Evolutionary conservation across 768 basidiomycete genomes (phyloP), one percentile per base, ranked within the genome.

Genomic region (Pisolithus albus): DNA sequence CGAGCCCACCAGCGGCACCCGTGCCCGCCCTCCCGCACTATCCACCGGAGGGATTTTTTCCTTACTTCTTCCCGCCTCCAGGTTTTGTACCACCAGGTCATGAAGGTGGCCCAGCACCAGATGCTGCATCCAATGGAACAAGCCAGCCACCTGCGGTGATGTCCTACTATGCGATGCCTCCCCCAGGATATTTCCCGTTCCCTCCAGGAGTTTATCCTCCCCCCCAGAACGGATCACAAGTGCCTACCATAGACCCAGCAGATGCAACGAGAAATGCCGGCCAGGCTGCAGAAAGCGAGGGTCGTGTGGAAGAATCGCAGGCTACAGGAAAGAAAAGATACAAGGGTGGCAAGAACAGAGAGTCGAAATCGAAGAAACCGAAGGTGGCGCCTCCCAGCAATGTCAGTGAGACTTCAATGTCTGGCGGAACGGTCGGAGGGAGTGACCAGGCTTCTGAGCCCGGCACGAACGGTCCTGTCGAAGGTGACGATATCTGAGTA

Each of bases 1-100:
- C 48, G 34, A n/a, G 24, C 49, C 10, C 60, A 67, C 43, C 59
- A 63, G 60, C 68, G 3, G 16, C 60, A 7, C 52, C 66, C 2
- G 58, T 67, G 34, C 65, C 55, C 13, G 45, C 64, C 39, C 52
- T 68, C 47, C 44, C 61, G 5, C 54, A 62, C 47, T 72, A 70
- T 45, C 59, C 70, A 0, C 74, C 75, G 0, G 74, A 75, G 42
- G 72, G 72, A 6, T 76, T 73, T 50, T 75, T 70, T 56, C 70
- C 72, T n/a, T 73, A 70, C 50, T 71, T 66, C 47, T 74, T 73
- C 52, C 73, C 75, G 2, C 60, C 65, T 3, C 73, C 70, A n/a
- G 71, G 71, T 2, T 75, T 75, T 56, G 60, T 72, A 21, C 65
- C 69, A 0, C 64, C 70, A 5, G 61, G 68, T 0, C 70, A 70